Conservation (phyloP, 2,329 filamentous ascomycete species). For the Penicillium frequentans region DNA sequence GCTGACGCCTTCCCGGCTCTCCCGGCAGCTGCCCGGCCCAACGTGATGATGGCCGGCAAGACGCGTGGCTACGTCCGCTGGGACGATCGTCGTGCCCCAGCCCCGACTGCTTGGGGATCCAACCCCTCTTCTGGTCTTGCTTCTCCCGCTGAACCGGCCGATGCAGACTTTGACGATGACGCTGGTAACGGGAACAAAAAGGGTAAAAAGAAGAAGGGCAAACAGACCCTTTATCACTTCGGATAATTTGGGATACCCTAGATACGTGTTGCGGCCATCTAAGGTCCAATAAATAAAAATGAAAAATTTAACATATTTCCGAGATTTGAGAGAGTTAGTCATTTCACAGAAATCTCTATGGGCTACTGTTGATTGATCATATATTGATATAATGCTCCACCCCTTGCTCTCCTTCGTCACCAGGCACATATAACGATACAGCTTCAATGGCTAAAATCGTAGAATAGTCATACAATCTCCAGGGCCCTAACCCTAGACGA, state of each 20-base stretch:
- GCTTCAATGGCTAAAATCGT: not conserved
- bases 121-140: conserved; percentile 24
- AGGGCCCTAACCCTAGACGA: not conserved
- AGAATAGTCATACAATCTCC: not conserved
- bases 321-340: not conserved
- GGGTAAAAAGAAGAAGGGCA: conserved; percentile 42
- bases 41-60: conserved; percentile 52
- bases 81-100: conserved; percentile 38
- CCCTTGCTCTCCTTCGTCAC: not conserved
- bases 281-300: not conserved
- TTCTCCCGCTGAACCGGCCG: conserved; percentile 20
- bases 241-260: conserved; percentile 24
- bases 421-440: not conserved
- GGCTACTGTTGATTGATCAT: not conserved
- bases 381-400: not conserved
- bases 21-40: conserved; percentile 72
- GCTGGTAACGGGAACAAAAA: conserved; percentile 39
- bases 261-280: not conserved
- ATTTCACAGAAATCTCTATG: not conserved
- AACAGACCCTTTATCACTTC: conserved; percentile 43
- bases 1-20: conserved; percentile 77
- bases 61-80: conserved; percentile 49
- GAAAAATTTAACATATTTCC: not conserved
- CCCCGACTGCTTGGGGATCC: conserved; percentile 40
- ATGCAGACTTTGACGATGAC: conserved; percentile 19